Evolutionary conservation across 2,329 filamentous ascomycete species (phyloP), one percentile per base, ranked within the genome.

Genomic region (Byssothecium circinans): DNA sequence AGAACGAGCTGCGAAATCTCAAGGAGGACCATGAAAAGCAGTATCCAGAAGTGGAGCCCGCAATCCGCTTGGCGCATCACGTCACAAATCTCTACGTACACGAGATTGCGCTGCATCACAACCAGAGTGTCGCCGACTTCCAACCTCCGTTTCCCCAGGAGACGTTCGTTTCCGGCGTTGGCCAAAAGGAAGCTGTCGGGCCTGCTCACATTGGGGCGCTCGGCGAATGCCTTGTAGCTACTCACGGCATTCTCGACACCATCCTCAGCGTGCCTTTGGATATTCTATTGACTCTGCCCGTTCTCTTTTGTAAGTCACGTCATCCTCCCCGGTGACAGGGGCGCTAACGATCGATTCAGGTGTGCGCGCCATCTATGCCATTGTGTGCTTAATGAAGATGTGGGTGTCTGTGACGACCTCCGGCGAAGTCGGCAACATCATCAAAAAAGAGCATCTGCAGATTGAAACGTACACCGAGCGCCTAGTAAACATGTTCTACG

Each of bases 351-450:
- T 23, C 30, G 30, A 1, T 12, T 2, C 36, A 72, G 70, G 81
- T 58, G 79, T 82, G 15, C 76, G 80, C 30, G 75, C 78, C 38
- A 77, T 79, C 10, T 83, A 83, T 57, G 78, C 80, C 12, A 74
- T 81, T 18, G 78, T 83, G 5, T 77, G 82, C 25, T 71, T 84
- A 7, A 81, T 83, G 67, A 83, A 83, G 57, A 77, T 84, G 72
- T 81, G 80, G 66, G 79, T 81, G 39, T 78, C 79, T 1, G 74
- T 78, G 6, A 76, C 73, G 3, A 72, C 70, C n/a, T 75, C 76
- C 3, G 71, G 70, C 17, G 77, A 80, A 56, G 68, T 81, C 1
- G 72, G 74, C 41, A 77, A 71, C 51, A 72, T 79, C 45, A 76
- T 80, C 63, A 72, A 73, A 32, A 70, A 74, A 29, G 71, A 77